Percentiles rank a stretch among this genome's conserved stretches.
Conservation (phyloP, 352 stramenopile genomes). For the Phytophthora sansomeana region DNA sequence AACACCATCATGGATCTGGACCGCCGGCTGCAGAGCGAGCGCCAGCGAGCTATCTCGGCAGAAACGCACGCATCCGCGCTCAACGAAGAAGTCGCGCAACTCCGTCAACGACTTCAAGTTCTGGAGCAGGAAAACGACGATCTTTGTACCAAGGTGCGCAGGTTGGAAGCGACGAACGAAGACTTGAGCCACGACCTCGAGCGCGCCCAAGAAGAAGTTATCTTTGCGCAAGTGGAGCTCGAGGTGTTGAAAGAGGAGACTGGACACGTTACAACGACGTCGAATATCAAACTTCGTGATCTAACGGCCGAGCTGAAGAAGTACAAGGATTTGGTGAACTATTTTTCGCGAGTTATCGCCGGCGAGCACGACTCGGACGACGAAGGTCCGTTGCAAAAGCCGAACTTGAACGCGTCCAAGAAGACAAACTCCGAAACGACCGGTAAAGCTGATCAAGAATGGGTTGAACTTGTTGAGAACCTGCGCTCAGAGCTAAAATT, state of each 20-base stretch:
- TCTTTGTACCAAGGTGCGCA: slow-evolving; percentile 63
- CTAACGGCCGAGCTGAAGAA: slow-evolving; percentile 10
- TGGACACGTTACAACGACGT: background rate
- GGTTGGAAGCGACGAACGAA: slow-evolving; percentile 67
- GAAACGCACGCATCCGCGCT: slow-evolving; percentile 16
- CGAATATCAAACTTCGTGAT: background rate
- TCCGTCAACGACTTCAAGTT: slow-evolving; percentile 46
- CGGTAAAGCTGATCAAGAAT: background rate
- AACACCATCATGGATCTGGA: slow-evolving; percentile 12
- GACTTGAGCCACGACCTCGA: slow-evolving; percentile 72
- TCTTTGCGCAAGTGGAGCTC: slow-evolving; percentile 9
- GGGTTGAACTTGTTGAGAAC: slow-evolving; percentile 57
- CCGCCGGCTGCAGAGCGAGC: background rate
- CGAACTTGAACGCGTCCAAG: background rate
- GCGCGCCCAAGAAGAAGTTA: slow-evolving; percentile 65
- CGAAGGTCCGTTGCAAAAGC: background rate
- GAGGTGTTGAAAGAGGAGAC: slow-evolving; percentile 5
- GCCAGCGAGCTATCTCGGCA: background rate
- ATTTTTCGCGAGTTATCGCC: slow-evolving; percentile 9
- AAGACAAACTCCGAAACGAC: background rate
- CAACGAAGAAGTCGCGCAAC: slow-evolving; percentile 37
- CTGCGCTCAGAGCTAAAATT: slow-evolving; percentile 67
- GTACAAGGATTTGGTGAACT: slow-evolving; percentile 17
- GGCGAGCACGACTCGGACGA: background rate
- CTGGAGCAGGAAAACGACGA: slow-evolving; percentile 76